These are phyloP conservation scores for Penicillium angulare DNA, from an alignment of 495 filamentous ascomycete genomes.

Conservation along the genomic window DNA sequence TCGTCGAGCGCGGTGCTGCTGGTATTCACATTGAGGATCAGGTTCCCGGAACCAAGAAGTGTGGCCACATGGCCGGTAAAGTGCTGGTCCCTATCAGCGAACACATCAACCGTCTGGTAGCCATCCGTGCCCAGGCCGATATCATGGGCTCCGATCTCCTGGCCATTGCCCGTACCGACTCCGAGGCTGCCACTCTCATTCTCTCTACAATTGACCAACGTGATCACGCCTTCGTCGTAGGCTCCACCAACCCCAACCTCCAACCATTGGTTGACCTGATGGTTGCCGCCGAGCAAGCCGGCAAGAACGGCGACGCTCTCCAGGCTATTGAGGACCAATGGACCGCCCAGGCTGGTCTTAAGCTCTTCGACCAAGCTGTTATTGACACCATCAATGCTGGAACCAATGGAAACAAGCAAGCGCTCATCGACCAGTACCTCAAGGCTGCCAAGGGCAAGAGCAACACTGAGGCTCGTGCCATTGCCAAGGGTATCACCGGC, in stretches of 20 bases:
- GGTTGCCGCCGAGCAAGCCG: conserved; percentile 76
- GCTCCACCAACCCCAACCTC: conserved; percentile 79
- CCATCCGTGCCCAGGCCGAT: conserved; percentile 95
- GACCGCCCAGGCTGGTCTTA: conserved; percentile 77
- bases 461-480: conserved; percentile 76
- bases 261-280: conserved; percentile 89
- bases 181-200: conserved; percentile 95
- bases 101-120: conserved; percentile 96
- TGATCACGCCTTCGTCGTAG: conserved; percentile 92
- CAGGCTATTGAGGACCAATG: conserved; percentile 93
- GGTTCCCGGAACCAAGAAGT: conserved; percentile 98
- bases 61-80: conserved; percentile 99
- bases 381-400: conserved; percentile 73
- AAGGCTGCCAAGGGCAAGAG: conserved; percentile 72
- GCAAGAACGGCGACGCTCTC: conserved; percentile 77
- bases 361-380: conserved; percentile 89
- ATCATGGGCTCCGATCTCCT: conserved; percentile 95
- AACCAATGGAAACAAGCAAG: conserved; percentile 63
- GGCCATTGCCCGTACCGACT: conserved; percentile 91
- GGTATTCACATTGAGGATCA: conserved; percentile 99
- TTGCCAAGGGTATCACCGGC: conserved; percentile 81
- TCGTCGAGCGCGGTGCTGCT: conserved; percentile 94
- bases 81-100: conserved; percentile 96
- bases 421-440: conserved; percentile 63
- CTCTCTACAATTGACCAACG: conserved; percentile 93